Percentiles rank a stretch among this genome's conserved stretches.
These are phyloP conservation scores for Piper longum DNA, from an alignment of 164 flowering plant genomes.

Conservation along the genomic window DNA sequence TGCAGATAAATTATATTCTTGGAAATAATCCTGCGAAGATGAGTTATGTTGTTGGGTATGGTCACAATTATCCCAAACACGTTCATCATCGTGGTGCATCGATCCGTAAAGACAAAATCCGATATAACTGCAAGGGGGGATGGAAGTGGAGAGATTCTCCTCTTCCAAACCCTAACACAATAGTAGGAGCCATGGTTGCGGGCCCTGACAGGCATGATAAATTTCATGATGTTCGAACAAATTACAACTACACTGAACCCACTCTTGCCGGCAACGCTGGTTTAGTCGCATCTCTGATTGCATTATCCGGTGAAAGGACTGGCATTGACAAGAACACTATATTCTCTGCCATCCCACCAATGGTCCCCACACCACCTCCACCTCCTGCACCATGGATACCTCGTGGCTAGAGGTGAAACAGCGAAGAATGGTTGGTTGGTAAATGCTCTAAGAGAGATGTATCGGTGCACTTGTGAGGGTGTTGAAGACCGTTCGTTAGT, in stretches of 20 bases:
- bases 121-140: slow-evolving; percentile 83
- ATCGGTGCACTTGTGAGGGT: not conserved
- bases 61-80: slow-evolving; percentile 64
- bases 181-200: slow-evolving; percentile 95
- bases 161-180: slow-evolving; percentile 71
- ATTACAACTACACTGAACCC: slow-evolving; percentile 90
- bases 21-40: slow-evolving; percentile 88
- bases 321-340: slow-evolving; percentile 88
- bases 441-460: not conserved
- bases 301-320: slow-evolving; percentile 51
- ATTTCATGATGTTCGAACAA: slow-evolving; percentile 68
- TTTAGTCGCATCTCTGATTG: slow-evolving; percentile 85
- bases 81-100: slow-evolving; percentile 96
- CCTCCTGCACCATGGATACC: slow-evolving; percentile 99
- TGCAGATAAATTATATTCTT: slow-evolving; percentile 85
- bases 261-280: slow-evolving; percentile 96
- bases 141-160: slow-evolving; percentile 83
- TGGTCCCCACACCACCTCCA: slow-evolving; percentile 95
- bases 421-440: not conserved
- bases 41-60: slow-evolving; percentile 92
- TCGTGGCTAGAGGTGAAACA: slow-evolving; percentile 11
- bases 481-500: not conserved
- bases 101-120: slow-evolving; percentile 70
- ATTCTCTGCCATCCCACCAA: slow-evolving; percentile 93
- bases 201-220: slow-evolving; percentile 88